Evolutionary conservation across 257 asterid species (phyloP).

Genomic region (Gardenia jasminoides): DNA sequence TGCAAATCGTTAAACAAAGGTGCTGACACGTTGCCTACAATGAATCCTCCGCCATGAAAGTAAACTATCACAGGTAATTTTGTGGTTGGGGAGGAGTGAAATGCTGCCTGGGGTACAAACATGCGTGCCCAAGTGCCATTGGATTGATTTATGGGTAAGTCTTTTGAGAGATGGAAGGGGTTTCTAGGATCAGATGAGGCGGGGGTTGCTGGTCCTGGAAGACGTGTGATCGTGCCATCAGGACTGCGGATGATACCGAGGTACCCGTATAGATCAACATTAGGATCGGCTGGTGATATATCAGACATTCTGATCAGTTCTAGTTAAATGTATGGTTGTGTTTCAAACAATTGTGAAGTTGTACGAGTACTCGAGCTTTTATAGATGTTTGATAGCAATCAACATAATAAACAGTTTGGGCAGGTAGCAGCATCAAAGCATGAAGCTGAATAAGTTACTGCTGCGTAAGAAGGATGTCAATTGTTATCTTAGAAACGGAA

Average conservation of each 20-base stretch:
- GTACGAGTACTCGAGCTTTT: not conserved
- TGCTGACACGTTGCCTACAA: not conserved
- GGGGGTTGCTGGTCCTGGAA: not conserved
- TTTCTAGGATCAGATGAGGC: conserved; percentile 5
- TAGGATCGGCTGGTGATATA: not conserved
- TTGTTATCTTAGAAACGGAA: too few relatives aligned
- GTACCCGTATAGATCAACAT: not conserved
- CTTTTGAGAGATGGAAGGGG: conserved; percentile 11
- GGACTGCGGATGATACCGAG: not conserved
- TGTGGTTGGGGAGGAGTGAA: not conserved
- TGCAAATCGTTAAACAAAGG: not conserved
- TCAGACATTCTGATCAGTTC: not conserved
- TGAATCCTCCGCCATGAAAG: conserved; percentile 5
- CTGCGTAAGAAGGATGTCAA: too few relatives aligned
- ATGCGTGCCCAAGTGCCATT: not conserved
- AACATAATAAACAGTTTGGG: too few relatives aligned
- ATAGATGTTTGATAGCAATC: too few relatives aligned
- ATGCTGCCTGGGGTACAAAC: not conserved
- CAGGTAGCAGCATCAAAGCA: too few relatives aligned
- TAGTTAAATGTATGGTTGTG: too few relatives aligned
- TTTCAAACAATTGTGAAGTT: not conserved
- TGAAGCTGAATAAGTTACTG: too few relatives aligned
- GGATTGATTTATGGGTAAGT: conserved; percentile 5
- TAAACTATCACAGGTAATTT: conserved; percentile 6
- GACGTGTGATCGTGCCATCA: not conserved